Conservation (phyloP, 805 yeast species). For the Candida dajiaensis region DNA sequence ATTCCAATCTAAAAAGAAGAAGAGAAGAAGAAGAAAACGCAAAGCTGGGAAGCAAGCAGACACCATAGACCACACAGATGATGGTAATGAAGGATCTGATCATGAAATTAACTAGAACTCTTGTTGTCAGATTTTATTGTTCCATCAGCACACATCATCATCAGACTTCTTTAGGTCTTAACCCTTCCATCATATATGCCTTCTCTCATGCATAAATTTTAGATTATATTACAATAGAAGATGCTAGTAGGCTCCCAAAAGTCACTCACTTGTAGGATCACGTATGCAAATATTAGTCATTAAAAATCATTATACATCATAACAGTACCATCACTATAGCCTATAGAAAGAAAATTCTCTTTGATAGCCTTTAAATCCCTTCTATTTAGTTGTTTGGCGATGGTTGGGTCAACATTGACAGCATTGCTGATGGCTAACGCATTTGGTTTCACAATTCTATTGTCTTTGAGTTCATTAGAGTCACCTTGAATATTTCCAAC, state of each 20-base stretch:
- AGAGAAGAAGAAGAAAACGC: background rate
- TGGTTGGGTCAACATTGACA: background rate
- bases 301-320: conserved; percentile 27
- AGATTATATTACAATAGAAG: background rate
- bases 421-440: conserved; percentile 17
- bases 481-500: conserved; percentile 23
- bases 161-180: background rate
- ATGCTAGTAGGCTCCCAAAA: background rate
- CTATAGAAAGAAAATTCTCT: conserved; percentile 36
- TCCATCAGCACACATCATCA: background rate
- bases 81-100: background rate
- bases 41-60: background rate
- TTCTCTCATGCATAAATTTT: background rate
- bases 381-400: conserved; percentile 9
- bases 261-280: too few relatives aligned
- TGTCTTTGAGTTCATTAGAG: conserved; percentile 23
- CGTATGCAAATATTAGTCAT: background rate
- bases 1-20: background rate
- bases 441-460: conserved; percentile 23
- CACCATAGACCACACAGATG: background rate
- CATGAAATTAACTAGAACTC: background rate
- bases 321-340: conserved; percentile 52
- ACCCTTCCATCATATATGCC: background rate
- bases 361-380: conserved; percentile 17
- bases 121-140: background rate